Conservation (phyloP, 1,139 yeast genomes). For the Suhomyces bolitotheri region DNA sequence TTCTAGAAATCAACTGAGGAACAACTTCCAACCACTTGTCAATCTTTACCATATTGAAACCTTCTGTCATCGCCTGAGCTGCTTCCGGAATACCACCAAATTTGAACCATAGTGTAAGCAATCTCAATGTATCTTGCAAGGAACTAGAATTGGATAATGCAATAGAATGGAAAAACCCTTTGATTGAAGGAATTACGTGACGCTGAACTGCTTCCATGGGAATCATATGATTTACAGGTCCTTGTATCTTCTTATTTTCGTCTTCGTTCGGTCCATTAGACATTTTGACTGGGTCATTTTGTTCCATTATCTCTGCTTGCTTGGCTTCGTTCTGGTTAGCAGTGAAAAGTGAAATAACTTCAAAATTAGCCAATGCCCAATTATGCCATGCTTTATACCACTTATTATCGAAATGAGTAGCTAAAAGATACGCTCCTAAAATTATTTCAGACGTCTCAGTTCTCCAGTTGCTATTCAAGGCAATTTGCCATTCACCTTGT, state of each 20-base stretch:
- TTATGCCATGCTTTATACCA: constrained; percentile 99
- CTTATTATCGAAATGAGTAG: constrained; percentile 87
- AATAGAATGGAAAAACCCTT: constrained; percentile 94
- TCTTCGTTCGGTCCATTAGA: constrained; percentile 15
- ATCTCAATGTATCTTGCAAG: constrained; percentile 85
- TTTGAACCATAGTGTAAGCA: constrained; percentile 91
- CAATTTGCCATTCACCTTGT: constrained; percentile 98
- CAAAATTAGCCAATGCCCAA: constrained; percentile 98
- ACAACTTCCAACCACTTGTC: constrained; percentile 95
- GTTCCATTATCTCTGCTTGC: constrained; percentile 28
- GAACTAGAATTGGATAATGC: constrained; percentile 85
- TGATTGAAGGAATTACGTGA: constrained; percentile 92
- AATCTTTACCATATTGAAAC: constrained; percentile 82
- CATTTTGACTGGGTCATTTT: constrained; percentile 24
- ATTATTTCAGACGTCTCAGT: constrained; percentile 77
- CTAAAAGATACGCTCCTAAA: constrained; percentile 85
- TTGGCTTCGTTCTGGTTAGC: constrained; percentile 31
- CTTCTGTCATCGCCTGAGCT: constrained; percentile 86
- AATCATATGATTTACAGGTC: constrained; percentile 30
- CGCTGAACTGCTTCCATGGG: constrained; percentile 68
- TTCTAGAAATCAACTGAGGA: constrained; percentile 93
- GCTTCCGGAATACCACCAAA: constrained; percentile 94
- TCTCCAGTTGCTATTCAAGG: constrained; percentile 76
- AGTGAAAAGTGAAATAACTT: constrained; percentile 74
- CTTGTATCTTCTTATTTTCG: constrained; percentile 19